Conservation (phyloP, 2,329 filamentous ascomycete genomes). For the Hirsutella rhossiliensis region DNA sequence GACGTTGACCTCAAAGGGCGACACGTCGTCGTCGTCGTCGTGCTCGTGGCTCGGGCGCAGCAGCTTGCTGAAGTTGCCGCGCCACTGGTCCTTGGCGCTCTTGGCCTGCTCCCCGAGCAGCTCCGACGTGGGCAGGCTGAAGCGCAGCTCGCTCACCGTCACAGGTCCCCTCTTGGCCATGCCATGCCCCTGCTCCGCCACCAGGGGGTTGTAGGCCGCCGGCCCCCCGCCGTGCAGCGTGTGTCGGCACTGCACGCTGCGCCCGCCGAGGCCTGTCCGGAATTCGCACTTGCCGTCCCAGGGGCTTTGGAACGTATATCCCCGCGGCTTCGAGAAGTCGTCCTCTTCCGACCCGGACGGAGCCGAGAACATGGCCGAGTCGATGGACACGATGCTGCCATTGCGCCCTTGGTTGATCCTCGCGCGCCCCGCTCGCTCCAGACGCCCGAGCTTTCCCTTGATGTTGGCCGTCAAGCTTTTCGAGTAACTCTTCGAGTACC, state of each 20-base stretch:
- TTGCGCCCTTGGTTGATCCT: constrained; percentile 15
- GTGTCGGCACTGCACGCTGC: constrained; percentile 64
- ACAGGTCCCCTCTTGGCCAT: constrained; percentile 20
- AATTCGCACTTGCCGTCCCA: constrained; percentile 88
- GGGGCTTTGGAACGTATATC: constrained; percentile 71
- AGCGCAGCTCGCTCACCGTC: constrained; percentile 71
- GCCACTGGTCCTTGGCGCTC: constrained; percentile 20
- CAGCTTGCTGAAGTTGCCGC: constrained; percentile 31
- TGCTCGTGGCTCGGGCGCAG: constrained; percentile 21
- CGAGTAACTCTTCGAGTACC: constrained; percentile 39
- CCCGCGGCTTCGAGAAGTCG: constrained; percentile 35
- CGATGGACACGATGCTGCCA: constrained; percentile 17
- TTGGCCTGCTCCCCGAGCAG: constrained; percentile 26
- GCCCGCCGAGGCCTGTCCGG: constrained; percentile 62
- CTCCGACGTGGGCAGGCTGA: constrained; percentile 63
- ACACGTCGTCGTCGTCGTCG: constrained; percentile 23
- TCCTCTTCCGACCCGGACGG: not conserved
- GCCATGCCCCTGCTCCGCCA: constrained; percentile 19
- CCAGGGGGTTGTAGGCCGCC: constrained; percentile 30
- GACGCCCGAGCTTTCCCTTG: constrained; percentile 30
- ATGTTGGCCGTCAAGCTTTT: constrained; percentile 36
- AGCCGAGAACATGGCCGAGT: constrained; percentile 8
- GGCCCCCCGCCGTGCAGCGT: constrained; percentile 36
- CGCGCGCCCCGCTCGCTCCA: constrained; percentile 13
- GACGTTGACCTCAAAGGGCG: constrained; percentile 56